A percentile compares a stretch with the other conserved stretches of the same genome.
Evolutionary conservation across 1,284 basidiomycete genomes (phyloP).

Genomic region (Moniliella sp.): DNA sequence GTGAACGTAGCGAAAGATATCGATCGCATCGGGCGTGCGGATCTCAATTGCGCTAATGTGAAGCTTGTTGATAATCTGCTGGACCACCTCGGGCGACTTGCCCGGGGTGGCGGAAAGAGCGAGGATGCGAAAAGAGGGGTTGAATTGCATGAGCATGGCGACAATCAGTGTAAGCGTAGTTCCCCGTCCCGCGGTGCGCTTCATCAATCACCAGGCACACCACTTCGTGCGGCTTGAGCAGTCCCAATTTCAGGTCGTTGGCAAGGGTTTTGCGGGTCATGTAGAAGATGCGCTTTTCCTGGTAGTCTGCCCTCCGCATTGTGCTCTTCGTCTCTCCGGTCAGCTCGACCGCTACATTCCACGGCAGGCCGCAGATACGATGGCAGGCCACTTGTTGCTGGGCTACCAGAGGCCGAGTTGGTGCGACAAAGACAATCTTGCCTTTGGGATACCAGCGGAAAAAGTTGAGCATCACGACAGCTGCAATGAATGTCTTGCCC

Average conservation of each 20-base stretch:
- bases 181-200: conserved; percentile 78
- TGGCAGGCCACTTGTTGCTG: conserved; percentile 77
- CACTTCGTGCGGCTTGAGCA: conserved; percentile 57
- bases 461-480: conserved; percentile 57
- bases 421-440: conserved; percentile 67
- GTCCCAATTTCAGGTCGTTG: conserved; percentile 57
- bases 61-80: conserved; percentile 73
- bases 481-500: conserved; percentile 94
- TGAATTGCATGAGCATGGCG: conserved; percentile 71
- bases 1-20: conserved; percentile 66
- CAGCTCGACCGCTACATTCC: conserved; percentile 60
- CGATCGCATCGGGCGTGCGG: conserved; percentile 69
- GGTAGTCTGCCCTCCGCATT: conserved; percentile 42
- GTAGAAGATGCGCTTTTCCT: conserved; percentile 72
- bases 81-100: conserved; percentile 60
- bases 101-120: conserved; percentile 92
- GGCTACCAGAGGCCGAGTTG: conserved; percentile 82
- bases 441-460: conserved; percentile 25
- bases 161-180: conserved; percentile 75
- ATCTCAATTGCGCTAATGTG: conserved; percentile 92
- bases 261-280: conserved; percentile 91
- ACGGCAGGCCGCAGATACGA: conserved; percentile 75
- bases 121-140: conserved; percentile 74
- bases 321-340: conserved; percentile 43
- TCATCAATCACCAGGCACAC: conserved; percentile 70